Base-by-base conservation (phyloP, 2,329 filamentous ascomycete genomes). In the Xylaria sp. region DNA sequence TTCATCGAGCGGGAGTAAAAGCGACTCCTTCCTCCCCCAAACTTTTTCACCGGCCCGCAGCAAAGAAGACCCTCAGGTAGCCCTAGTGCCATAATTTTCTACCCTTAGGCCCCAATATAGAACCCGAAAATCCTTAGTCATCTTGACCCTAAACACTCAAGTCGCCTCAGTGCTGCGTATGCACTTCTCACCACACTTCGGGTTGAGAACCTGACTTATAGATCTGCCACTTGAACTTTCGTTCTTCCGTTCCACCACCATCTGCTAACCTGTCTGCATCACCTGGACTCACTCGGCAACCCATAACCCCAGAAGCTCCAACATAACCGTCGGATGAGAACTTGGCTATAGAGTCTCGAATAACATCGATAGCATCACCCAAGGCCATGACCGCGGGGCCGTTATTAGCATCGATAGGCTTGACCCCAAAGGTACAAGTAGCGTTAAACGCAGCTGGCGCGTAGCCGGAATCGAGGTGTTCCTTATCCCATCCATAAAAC, bases 401-500 rank as follows among this genome's bases (percentile, higher is more conserved):
- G 15, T 51, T 15, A 37, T 51, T 37, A 25, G 31, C 31, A 37
- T 38, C 31, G 31, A 51, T 1, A 25, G 31, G 47, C 31, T 38
- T 51, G 19, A 2, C 47, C 13, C 19, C 21, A 15, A 51, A 4
- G 13, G 13, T 13, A 27, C 47, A 51, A 13, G 2, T 38, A 7
- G 2, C 3, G 13, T 0, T 5, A 2, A 0, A n/a, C 29, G 1
- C 19, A 23, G 37, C 1, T 11, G 23, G 11, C 9, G 11, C 1
- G 21, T 49, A 49, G 31, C 11, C 4, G 4, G 47, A 38, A 3
- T 27, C 3, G 5, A 49, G 19, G 31, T 49, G 47, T 13, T 33
- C 47, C 47, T 49, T 37, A 23, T 37, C 19, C 47, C 31, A 49
- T 7, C 31, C 31, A 17, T 37, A n/a, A 11, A 38, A 38, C 21